phyloP scores from a whole-genome alignment of 306 rosid genomes.

The Argentina anserina region DNA sequence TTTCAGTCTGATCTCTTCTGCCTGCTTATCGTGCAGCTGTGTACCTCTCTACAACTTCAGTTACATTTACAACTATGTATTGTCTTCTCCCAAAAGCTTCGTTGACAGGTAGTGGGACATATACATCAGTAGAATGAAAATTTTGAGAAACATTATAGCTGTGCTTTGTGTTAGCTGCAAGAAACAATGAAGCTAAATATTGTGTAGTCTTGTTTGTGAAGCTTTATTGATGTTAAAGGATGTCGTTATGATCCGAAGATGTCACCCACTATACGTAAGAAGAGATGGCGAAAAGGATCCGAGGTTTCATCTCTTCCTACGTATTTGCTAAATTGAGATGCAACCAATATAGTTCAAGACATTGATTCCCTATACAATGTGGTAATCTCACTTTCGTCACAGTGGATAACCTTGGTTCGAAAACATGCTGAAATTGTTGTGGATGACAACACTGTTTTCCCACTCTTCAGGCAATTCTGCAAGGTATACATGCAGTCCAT shows the following conservation, averaged over 20 bases:
- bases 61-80: slow-evolving; percentile 7
- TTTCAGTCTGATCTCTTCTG: background rate
- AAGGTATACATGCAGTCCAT: slow-evolving; percentile 23
- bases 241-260: slow-evolving; percentile 5
- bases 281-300: slow-evolving; percentile 22
- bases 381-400: background rate
- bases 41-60: slow-evolving; percentile 16
- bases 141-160: background rate
- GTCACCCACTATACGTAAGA: slow-evolving; percentile 2
- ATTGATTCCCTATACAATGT: background rate
- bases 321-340: background rate
- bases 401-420: slow-evolving; percentile 37
- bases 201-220: background rate
- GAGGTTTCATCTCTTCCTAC: slow-evolving; percentile 6
- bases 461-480: slow-evolving; percentile 26
- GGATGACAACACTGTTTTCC: slow-evolving; percentile 19
- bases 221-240: slow-evolving; percentile 14
- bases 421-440: slow-evolving; percentile 32
- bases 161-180: background rate
- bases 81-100: slow-evolving; percentile 11
- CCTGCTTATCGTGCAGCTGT: background rate
- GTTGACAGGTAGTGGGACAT: slow-evolving; percentile 12
- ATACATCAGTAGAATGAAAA: background rate
- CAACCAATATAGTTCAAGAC: background rate
- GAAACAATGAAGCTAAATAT: background rate